A percentile compares a stretch with the other conserved stretches of the same genome.
Evolutionary conservation across 768 basidiomycete species (phyloP).

Genomic region (Ramaria rubella): DNA sequence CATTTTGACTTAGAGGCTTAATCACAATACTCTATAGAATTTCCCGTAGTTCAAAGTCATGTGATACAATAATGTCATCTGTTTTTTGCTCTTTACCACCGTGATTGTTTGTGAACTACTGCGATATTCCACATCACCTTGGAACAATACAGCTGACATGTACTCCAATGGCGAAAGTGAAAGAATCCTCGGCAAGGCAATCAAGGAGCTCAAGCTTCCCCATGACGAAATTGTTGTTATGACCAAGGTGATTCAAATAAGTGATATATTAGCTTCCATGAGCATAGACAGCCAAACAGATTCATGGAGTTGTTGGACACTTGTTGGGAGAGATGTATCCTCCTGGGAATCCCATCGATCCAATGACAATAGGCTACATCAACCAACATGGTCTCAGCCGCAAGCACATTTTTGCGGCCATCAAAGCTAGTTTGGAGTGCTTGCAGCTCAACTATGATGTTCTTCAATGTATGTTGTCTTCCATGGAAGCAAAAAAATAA

Average conservation of each 20-base stretch:
- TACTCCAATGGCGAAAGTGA: slow-evolving; percentile 21
- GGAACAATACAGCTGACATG: slow-evolving; percentile 9
- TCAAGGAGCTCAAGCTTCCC: slow-evolving; percentile 37
- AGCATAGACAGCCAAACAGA: background rate
- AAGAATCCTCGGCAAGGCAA: slow-evolving; percentile 38
- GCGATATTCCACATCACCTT: too few relatives aligned
- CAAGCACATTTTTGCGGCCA: slow-evolving; percentile 67
- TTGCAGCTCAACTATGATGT: slow-evolving; percentile 74
- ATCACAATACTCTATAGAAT: too few relatives aligned
- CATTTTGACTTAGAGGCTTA: too few relatives aligned
- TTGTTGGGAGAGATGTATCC: background rate
- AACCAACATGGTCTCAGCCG: slow-evolving; percentile 43
- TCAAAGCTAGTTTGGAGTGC: slow-evolving; percentile 55
- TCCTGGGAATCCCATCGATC: slow-evolving; percentile 4
- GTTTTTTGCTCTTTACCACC: too few relatives aligned
- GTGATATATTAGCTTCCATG: background rate
- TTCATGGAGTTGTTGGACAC: background rate
- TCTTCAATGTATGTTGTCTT: slow-evolving; percentile 48
- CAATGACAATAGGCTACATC: slow-evolving; percentile 37
- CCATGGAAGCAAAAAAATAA: slow-evolving; percentile 11
- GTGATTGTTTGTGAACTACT: too few relatives aligned
- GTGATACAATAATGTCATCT: too few relatives aligned
- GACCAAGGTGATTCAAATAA: slow-evolving; percentile 33
- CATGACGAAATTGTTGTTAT: slow-evolving; percentile 40
- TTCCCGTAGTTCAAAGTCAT: too few relatives aligned